Percentiles rank a stretch among this genome's conserved stretches.
Evolutionary conservation across 331 rosid species (phyloP).

Genomic region (Stylosanthes scabra): DNA sequence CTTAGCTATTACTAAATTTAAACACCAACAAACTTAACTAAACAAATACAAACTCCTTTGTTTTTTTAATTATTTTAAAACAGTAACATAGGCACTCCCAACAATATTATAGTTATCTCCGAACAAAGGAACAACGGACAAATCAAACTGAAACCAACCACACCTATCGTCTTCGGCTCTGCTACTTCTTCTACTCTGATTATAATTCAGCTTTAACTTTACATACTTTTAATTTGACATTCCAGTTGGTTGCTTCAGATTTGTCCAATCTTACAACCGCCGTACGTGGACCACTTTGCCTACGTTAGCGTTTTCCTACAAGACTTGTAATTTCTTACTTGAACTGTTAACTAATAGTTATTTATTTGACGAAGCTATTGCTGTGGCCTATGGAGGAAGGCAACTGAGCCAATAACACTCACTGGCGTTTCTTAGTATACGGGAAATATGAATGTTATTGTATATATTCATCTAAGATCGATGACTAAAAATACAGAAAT

Average conservation of each 20-base stretch:
- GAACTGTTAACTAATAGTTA: background rate
- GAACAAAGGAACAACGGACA: background rate
- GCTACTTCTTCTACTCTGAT: background rate
- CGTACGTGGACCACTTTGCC: conserved; percentile 9
- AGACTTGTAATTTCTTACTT: background rate
- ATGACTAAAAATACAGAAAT: no score
- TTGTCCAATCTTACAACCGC: conserved; percentile 7
- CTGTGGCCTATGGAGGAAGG: no score
- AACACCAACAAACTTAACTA: conserved; percentile 21
- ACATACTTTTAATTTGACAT: background rate
- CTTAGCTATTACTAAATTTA: background rate
- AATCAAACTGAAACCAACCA: conserved; percentile 11
- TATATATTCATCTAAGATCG: no score
- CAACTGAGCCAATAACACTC: no score
- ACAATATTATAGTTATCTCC: background rate
- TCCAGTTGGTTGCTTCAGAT: background rate
- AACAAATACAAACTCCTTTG: conserved; percentile 10
- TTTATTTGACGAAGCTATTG: no score
- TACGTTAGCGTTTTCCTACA: conserved; percentile 2
- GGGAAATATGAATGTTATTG: no score
- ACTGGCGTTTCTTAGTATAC: no score
- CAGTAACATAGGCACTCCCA: background rate
- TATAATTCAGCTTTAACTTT: background rate
- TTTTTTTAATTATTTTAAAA: background rate
- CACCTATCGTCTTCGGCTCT: background rate